A percentile compares a stretch with the other conserved stretches of the same genome.
Evolutionary conservation across 495 filamentous ascomycete genomes (phyloP).

Genomic region (Sabuloglossum arenarium): DNA sequence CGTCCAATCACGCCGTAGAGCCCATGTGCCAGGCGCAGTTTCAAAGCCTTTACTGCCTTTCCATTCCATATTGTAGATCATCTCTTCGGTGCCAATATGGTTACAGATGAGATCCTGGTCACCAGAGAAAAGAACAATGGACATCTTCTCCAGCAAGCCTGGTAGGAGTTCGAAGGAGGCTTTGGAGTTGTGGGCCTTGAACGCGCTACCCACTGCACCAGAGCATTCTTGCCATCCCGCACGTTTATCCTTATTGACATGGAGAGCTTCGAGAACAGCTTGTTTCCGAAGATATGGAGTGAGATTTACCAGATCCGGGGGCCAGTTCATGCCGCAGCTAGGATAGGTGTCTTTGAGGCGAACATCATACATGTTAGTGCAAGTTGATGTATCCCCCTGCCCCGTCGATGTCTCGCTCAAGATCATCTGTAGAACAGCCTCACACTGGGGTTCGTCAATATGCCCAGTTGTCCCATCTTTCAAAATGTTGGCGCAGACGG

Average conservation of each 20-base stretch:
- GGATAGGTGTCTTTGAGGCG: constrained; percentile 52
- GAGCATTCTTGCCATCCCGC: constrained; percentile 86
- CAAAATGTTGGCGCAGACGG: constrained; percentile 37
- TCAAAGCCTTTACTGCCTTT: constrained; percentile 83
- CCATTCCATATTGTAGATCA: constrained; percentile 86
- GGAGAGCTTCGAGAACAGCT: constrained; percentile 63
- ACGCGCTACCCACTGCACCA: constrained; percentile 47
- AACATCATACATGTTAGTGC: constrained; percentile 90
- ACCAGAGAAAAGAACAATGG: constrained; percentile 75
- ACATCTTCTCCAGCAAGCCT: constrained; percentile 49
- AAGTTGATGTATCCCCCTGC: constrained; percentile 28
- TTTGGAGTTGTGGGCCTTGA: constrained; percentile 42
- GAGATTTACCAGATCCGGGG: constrained; percentile 54
- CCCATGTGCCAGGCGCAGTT: constrained; percentile 71
- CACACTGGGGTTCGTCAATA: constrained; percentile 50
- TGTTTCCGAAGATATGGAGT: constrained; percentile 63
- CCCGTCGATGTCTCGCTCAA: constrained; percentile 33
- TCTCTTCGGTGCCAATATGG: constrained; percentile 76
- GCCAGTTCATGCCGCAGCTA: constrained; percentile 91
- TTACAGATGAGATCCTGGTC: constrained; percentile 94
- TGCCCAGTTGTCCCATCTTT: constrained; percentile 30
- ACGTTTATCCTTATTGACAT: constrained; percentile 61
- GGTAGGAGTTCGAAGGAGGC: constrained; percentile 62
- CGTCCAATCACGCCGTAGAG: constrained; percentile 77
- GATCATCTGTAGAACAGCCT: constrained; percentile 48